Evolutionary conservation across 2,329 filamentous ascomycete genomes (phyloP).

Genomic region (Penicillium capsulatum): DNA sequence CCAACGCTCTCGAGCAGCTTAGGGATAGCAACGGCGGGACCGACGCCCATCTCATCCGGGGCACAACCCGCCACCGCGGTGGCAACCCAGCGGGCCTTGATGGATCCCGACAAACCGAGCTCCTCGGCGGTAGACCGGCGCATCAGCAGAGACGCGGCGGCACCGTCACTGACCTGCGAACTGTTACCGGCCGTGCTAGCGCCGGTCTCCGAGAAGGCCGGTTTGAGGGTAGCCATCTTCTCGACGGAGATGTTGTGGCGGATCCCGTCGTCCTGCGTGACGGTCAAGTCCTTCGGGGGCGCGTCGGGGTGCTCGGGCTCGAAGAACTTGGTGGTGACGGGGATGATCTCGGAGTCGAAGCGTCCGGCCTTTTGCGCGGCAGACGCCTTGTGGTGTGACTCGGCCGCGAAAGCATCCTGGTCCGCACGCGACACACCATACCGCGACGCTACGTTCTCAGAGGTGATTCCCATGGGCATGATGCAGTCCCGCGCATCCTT

Average conservation of each 20-base stretch:
- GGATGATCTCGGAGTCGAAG: slow-evolving; percentile 76
- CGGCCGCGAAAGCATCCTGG: slow-evolving; percentile 77
- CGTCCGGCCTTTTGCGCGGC: slow-evolving; percentile 63
- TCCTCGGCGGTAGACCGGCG: slow-evolving; percentile 71
- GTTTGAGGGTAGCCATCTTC: slow-evolving; percentile 73
- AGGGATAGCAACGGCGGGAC: slow-evolving; percentile 80
- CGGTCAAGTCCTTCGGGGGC: slow-evolving; percentile 56
- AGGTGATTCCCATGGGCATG: slow-evolving; percentile 90
- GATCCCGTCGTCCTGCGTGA: slow-evolving; percentile 79
- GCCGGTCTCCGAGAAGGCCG: slow-evolving; percentile 73
- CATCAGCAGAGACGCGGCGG: slow-evolving; percentile 79
- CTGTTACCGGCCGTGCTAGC: slow-evolving; percentile 80
- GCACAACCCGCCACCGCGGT: slow-evolving; percentile 71
- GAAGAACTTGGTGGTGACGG: slow-evolving; percentile 67
- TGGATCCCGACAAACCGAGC: slow-evolving; percentile 63
- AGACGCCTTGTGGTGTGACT: slow-evolving; percentile 69
- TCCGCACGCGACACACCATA: slow-evolving; percentile 70
- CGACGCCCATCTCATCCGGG: slow-evolving; percentile 92
- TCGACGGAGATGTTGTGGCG: slow-evolving; percentile 63
- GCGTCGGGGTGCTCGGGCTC: slow-evolving; percentile 60
- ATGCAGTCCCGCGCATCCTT: slow-evolving; percentile 78
- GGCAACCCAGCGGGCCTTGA: slow-evolving; percentile 79
- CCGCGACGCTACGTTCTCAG: slow-evolving; percentile 77
- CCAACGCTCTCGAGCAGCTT: slow-evolving; percentile 68
- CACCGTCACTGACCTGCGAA: slow-evolving; percentile 82